These are phyloP conservation scores for Fusarium hainanense DNA, from an alignment of 2,329 filamentous ascomycete genomes.

Conservation along the genomic window DNA sequence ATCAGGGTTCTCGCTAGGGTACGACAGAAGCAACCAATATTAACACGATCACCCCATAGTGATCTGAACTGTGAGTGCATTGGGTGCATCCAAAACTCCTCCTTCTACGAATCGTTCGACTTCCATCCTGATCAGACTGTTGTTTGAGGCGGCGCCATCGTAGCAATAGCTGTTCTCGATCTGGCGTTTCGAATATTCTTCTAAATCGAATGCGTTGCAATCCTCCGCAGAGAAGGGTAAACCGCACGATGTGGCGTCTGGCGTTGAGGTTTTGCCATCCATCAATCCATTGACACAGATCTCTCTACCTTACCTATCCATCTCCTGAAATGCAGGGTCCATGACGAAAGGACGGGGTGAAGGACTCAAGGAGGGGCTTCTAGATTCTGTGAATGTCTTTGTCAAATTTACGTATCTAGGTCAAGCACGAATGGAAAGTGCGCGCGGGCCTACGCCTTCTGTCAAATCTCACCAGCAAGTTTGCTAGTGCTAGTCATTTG, in stretches of 20 bases:
- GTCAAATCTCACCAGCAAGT: conserved; percentile 10
- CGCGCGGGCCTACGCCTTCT: conserved; percentile 1
- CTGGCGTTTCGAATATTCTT: conserved; percentile 7
- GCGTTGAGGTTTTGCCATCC: conserved; percentile 15
- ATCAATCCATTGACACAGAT: conserved; percentile 1
- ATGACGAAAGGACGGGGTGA: not conserved
- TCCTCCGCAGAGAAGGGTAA: conserved; percentile 4
- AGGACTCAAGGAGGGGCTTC: conserved; percentile 1
- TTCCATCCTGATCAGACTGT: not conserved
- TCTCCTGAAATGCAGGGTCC: conserved; percentile 14
- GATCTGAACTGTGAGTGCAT: not conserved
- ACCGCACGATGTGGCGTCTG: conserved; percentile 34
- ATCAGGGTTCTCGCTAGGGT: conserved; percentile 16
- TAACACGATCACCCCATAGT: not conserved
- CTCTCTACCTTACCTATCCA: not conserved
- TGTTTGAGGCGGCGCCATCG: conserved; percentile 27
- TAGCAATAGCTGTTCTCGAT: conserved; percentile 3
- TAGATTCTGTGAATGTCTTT: conserved; percentile 15
- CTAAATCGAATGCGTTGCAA: conserved; percentile 14
- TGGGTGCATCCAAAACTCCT: not conserved
- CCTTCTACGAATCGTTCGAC: not conserved
- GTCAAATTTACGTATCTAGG: conserved; percentile 2
- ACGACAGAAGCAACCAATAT: not conserved
- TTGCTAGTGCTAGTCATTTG: conserved; percentile 10
- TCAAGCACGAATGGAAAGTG: not conserved